Base-by-base conservation (phyloP, 1,139 yeast genomes). In the Candida neerlandica region DNA sequence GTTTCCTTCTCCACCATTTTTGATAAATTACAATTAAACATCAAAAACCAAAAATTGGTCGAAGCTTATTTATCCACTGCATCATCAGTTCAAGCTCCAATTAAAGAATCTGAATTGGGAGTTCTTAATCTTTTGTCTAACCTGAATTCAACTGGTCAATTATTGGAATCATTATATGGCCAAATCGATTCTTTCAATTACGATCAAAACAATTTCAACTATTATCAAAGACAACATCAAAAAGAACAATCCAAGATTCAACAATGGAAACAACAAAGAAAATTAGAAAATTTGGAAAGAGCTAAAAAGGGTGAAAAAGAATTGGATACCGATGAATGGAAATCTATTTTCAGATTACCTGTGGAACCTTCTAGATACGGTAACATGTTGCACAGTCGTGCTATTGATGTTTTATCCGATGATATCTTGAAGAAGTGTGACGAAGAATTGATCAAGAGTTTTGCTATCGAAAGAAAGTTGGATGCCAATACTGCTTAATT, bases 171-270 rank as follows among this genome's bases (percentile, higher is more conserved):
- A 43, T 77, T 90, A 60, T 80, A 85, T 62, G 87, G 86, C 51
- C 84, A 90, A 48, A 81, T 88, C 43, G 96, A 90, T 66, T 84
- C 86, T 44, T 85, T 84, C 73, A 86, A 86, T 71, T 85, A 85
- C 63, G 95, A 88, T 63, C 89, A 88, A 66, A 86, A 87, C 59
- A 88, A 86, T 70, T 85, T 86, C 75, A 88, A 88, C 73, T 85
- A 85, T 67, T 89, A 84, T 73, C 96, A 88, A 71, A 84, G 96
- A 73, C 86, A 83, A 61, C 75, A 82, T 56, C 81, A 85, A 48
- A 82, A 91, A 66, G 96, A 89, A 64, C 77, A 78, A 65, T 71
- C 83, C 52, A 87, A 85, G 73, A 79, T 88, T 55, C 76, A 78
- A 56, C 90, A 85, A 66, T 88, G 95, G 94, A 82, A 82, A 62